Evolutionary conservation across 495 filamentous ascomycete species (phyloP).

Genomic region (Aspergillus ostianus): DNA sequence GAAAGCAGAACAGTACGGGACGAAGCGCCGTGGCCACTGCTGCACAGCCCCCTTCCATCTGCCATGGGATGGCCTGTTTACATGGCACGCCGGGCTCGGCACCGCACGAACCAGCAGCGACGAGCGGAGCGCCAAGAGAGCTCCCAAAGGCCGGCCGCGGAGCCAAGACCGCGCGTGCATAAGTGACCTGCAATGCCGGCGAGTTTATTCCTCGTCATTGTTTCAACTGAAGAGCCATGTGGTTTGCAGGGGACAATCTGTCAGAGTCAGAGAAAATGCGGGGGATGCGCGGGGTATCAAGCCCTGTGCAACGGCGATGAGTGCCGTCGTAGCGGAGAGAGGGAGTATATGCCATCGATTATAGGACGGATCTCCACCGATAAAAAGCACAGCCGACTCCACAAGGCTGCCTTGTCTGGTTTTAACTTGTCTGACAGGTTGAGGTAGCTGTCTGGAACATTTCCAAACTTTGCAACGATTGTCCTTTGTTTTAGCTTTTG

Average conservation of each 20-base stretch:
- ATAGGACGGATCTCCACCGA: neutral
- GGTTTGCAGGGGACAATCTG: neutral
- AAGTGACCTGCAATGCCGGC: neutral
- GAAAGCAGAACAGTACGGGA: neutral
- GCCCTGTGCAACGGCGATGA: neutral
- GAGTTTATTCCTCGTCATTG: neutral
- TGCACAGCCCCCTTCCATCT: slow-evolving; percentile 8
- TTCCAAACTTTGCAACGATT: neutral
- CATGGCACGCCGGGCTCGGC: neutral
- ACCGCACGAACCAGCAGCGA: neutral
- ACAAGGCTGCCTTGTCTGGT: slow-evolving; percentile 1
- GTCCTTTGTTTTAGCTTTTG: neutral
- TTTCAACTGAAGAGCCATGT: neutral
- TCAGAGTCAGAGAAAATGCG: neutral
- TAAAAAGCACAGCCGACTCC: slow-evolving; percentile 12
- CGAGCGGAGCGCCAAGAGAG: slow-evolving; percentile 4
- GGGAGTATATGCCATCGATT: neutral
- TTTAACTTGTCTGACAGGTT: neutral
- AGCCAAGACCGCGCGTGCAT: slow-evolving; percentile 13
- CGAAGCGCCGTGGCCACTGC: neutral
- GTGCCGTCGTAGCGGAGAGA: neutral
- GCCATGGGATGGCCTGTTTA: neutral
- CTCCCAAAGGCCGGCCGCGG: neutral
- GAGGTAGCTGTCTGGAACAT: no score
- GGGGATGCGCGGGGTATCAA: neutral